These are phyloP conservation scores for Acrocalymma vagum DNA, from an alignment of 2,329 filamentous ascomycete genomes.

Conservation along the genomic window DNA sequence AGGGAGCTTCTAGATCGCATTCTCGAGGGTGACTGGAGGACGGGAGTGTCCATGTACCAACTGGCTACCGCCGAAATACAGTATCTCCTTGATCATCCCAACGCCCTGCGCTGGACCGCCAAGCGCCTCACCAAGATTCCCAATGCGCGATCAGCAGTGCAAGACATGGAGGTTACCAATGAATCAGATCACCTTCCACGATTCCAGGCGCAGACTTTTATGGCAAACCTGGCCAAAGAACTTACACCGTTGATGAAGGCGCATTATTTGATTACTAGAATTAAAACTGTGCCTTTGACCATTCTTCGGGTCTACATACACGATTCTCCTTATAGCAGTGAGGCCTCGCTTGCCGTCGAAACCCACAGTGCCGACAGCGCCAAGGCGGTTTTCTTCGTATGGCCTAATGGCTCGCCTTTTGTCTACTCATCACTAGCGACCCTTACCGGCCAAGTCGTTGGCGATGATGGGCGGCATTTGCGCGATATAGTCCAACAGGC, in stretches of 20 bases:
- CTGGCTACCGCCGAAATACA: constrained; percentile 64
- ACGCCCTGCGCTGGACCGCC: constrained; percentile 62
- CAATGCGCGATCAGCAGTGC: constrained; percentile 29
- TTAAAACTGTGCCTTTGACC: constrained; percentile 72
- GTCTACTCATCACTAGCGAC: constrained; percentile 70
- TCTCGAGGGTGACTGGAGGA: constrained; percentile 65
- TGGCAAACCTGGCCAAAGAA: constrained; percentile 77
- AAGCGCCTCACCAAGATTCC: constrained; percentile 54
- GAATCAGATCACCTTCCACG: constrained; percentile 63
- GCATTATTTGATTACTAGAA: constrained; percentile 82
- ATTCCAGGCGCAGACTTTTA: constrained; percentile 82
- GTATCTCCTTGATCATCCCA: constrained; percentile 62
- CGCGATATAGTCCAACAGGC: constrained; percentile 78
- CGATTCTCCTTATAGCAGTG: constrained; percentile 79
- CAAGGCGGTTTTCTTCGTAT: constrained; percentile 80
- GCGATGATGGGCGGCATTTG: constrained; percentile 61
- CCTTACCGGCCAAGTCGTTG: constrained; percentile 42
- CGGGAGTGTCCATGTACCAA: constrained; percentile 63
- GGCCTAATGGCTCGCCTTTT: constrained; percentile 80
- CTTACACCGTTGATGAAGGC: constrained; percentile 82
- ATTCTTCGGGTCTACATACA: constrained; percentile 81
- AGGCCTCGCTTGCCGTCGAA: constrained; percentile 47
- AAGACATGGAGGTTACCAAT: constrained; percentile 49
- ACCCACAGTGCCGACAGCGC: constrained; percentile 63
- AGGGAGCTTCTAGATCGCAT: constrained; percentile 65